Evolutionary conservation across 768 basidiomycete genomes (phyloP), one percentile per base, ranked within the genome.

Genomic region (Tricholoma hemisulphureum): DNA sequence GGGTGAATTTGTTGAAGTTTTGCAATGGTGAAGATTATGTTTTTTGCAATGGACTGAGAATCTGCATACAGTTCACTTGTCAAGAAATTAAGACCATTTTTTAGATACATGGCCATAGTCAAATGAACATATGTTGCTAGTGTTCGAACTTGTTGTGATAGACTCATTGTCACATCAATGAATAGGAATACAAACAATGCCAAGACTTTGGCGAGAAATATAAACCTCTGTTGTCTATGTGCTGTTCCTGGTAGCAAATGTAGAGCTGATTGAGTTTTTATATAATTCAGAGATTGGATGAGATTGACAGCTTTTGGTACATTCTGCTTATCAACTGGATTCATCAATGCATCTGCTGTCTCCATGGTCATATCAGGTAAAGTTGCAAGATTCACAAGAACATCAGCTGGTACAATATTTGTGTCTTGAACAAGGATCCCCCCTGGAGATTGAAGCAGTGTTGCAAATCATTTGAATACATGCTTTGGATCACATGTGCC

Each of bases 401-500:
- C 18, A 50, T 50, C 26, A 28, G 4, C 8, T 6, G 48, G 8
- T 26, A 14, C 4, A 14, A 50, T 50, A 14, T 50, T 50, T 2
- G 53, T 60, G 23, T 67, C 56, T 3, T 55, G 56, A 45, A 68
- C 23, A 26, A 57, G 46, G 9, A 71, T 63, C 10, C 67, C 65
- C 4, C 2, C 21, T 7, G 55, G 29, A 18, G 59, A 66, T 2
- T 68, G 51, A 14, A 68, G 21, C 35, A 68, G 54, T 32, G 70
- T 65, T 11, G 65, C 71, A 59, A 68, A 65, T 9, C 66, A 59
- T 57, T 73, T 73, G 34, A 65, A 31, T 3, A 73, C 61, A 58
- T 73, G 71, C 55, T 70, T 71, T 16, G 66, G 69, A 64, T 70
- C 69, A 57, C 61, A 67, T 16, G 67, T 67, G 5, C 46, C 60